Base-by-base conservation (phyloP, 352 stramenopile species). In the Phytopythium kandeliae region DNA sequence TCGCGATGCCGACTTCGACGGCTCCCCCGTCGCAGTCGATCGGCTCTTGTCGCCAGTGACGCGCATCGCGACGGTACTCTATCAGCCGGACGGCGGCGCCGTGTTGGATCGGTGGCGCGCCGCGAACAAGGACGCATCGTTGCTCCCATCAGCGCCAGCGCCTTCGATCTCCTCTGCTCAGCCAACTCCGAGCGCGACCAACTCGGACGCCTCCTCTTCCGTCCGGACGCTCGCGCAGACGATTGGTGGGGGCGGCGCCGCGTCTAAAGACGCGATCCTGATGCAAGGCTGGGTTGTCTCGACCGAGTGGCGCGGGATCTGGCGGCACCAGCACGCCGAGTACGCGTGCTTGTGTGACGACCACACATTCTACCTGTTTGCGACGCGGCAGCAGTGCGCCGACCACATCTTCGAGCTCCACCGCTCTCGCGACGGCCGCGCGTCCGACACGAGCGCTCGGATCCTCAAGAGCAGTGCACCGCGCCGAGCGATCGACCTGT, bases 291-390 rank as follows among this genome's bases (percentile, higher is more conserved):
- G 71, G 55, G 72, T 90, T 11, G 58, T 75, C 11, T 74, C 69
- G 34, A 71, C 67, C 21, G 70, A 86, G 44, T 90, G 79, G 79
- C 59, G 74, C 4, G 65, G 70, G 0, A 70, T 86, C 35, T 90
- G 79, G 79, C 77, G 79, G 34, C 76, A 76, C 40, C 67, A 87
- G 49, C 58, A 69, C 7, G 63, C 58, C 12, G 72, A 76, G 21
- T 88, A 84, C 25, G 74, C 74, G 37, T 86, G 74, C 46, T 54
- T 90, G 19, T 87, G 77, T 35, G 72, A 85, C 49, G 76, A 78
- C 36, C 70, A 68, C 35, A 55, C 71, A 17, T 52, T 87, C 1
- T 73, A 67, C 28, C 75, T 90, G 50, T 90, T 90, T 48, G 34
- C 65, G 1, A 74, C 41, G 15, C 56, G 72, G 22, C 65, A 65